Evolutionary conservation across 805 yeast genomes (phyloP), one percentile per base, ranked within the genome.

Genomic region (Saccharomycopsis vini): DNA sequence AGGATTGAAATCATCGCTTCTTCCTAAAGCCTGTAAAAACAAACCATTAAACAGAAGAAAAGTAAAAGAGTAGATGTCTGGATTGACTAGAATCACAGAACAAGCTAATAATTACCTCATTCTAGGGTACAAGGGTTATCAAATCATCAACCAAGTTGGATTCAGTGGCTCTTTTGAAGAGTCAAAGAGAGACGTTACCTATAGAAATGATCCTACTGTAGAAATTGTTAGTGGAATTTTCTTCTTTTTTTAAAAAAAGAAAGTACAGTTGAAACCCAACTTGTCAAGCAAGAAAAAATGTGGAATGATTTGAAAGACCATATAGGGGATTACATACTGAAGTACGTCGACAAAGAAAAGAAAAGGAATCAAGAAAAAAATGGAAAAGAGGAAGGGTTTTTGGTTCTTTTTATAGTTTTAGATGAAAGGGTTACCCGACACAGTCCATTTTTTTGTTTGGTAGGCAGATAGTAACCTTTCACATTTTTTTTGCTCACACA

Each of bases 1-100:
- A 69, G 94, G 97, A 95, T 81, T 78, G 87, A 90, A 97, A 90
- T 90, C 97, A 89, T 90, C 95, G 97, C 95, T 87, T 95, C 95
- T 83, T 77, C 78, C 57, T 52, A 28, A 40, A 40, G 41, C 51
- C 51, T 36, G 40, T 39, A 41, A 43, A 53, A 41, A 46, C 50
- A 50, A 47, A 52, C 48, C 49, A 40, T 40, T 46, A 50, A 52
- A 56, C 55, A 57, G 71, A 73, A 71, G 77, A 75, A 69, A 66
- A 67, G 33, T 9, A 64, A 64, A 61, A 61, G 51, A 24, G 52
- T 71, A 82, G 90, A 81, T 83, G 86, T 78, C 90, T 79, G 79
- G 86, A 78, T 78, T 83, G 77, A 89, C 72, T 71, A 77, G 90
- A 82, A 72, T 77, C 86, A 73, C 81, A 78, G 88, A 74, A 57